Base-by-base conservation (phyloP, 2,329 filamentous ascomycete species). In the Hymenoscyphus scutula region DNA sequence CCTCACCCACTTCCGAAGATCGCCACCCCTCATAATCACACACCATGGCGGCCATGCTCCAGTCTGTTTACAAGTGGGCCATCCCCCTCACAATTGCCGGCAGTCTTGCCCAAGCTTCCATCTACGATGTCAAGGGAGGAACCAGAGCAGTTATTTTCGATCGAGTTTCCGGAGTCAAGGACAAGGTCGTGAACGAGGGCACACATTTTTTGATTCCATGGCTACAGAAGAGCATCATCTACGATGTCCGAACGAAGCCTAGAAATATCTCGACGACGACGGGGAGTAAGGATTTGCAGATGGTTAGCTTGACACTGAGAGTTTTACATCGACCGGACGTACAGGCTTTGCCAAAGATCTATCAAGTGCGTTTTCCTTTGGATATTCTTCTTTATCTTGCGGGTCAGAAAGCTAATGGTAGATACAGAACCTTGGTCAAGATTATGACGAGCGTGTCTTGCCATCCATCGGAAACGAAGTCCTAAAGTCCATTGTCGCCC, bases 391-490 rank as follows among this genome's bases (percentile, higher is more conserved):
- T 10, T 23, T 6, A 23, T 1, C 10, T 10, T 3, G 8, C 2
- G 37, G 8, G 19, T 45, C 5, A 34, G 7, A 10, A 13, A 38
- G 38, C n/a, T 62, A 30, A 61, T 38, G 13, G 19, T 1, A 59
- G 23, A 56, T 23, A 27, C 70, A 98, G 94, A 95, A 92, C 76
- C 94, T 99, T 77, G 95, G 95, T 75, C 90, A 89, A 81, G 95
- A 99, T 78, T 99, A 99, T 82, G 95, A 99, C 77, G 95, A 99
- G 85, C 87, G 95, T 78, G 95, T 99, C 63, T 89, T 99, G 72
- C 95, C 95, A 56, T 97, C 93, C 69, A 99, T 99, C 79, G 95
- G 96, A 73, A 99, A 99, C 82, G 95, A 99, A 86, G 95, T 99
- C 72, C 88, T 99, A 76, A 99, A 99, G 83, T 87, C 93, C 73